A percentile compares a stretch with the other conserved stretches of the same genome.
These are phyloP conservation scores for Xylariaceae sp. DNA, from an alignment of 2,329 filamentous ascomycete species.

Conservation along the genomic window DNA sequence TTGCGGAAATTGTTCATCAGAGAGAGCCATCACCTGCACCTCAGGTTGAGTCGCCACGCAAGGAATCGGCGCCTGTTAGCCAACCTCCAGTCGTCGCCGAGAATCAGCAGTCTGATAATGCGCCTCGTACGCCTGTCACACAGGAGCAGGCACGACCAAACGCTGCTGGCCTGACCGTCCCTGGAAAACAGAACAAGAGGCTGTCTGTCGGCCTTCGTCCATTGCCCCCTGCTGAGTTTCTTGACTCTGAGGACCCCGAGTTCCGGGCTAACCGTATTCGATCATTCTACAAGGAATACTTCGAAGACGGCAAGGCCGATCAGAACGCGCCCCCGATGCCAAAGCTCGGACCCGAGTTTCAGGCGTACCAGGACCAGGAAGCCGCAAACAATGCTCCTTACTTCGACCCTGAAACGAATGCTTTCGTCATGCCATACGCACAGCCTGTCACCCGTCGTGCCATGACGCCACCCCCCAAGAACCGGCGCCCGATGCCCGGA, in stretches of 20 bases:
- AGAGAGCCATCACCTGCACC: slow-evolving; percentile 20
- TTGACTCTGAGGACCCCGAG: slow-evolving; percentile 80
- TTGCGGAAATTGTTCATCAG: slow-evolving; percentile 19
- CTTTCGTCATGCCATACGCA: slow-evolving; percentile 77
- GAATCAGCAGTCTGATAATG: slow-evolving; percentile 24
- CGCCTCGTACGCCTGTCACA: no score
- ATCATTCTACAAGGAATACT: slow-evolving; percentile 99
- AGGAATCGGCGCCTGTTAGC: slow-evolving; percentile 31
- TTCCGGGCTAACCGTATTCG: slow-evolving; percentile 92
- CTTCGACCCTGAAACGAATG: slow-evolving; percentile 61
- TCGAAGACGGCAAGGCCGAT: slow-evolving; percentile 62
- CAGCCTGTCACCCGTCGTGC: slow-evolving; percentile 82
- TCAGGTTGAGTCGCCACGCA: slow-evolving; percentile 28
- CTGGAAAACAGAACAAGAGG: slow-evolving; percentile 50
- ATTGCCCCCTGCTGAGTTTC: slow-evolving; percentile 77
- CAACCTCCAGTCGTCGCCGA: slow-evolving; percentile 22
- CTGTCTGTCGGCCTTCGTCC: slow-evolving; percentile 74
- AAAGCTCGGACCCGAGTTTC: slow-evolving; percentile 50
- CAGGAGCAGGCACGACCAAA: slow-evolving; percentile 27
- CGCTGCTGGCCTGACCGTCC: slow-evolving; percentile 45
- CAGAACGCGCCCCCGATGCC: slow-evolving; percentile 19
- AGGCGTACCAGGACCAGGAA: slow-evolving; percentile 63
- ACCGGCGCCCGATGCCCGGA: slow-evolving; percentile 33
- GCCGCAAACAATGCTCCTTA: slow-evolving; percentile 64
- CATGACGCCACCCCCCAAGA: slow-evolving; percentile 82